Base-by-base conservation (phyloP, 2,329 filamentous ascomycete species). In the Microthyrium microscopicum region DNA sequence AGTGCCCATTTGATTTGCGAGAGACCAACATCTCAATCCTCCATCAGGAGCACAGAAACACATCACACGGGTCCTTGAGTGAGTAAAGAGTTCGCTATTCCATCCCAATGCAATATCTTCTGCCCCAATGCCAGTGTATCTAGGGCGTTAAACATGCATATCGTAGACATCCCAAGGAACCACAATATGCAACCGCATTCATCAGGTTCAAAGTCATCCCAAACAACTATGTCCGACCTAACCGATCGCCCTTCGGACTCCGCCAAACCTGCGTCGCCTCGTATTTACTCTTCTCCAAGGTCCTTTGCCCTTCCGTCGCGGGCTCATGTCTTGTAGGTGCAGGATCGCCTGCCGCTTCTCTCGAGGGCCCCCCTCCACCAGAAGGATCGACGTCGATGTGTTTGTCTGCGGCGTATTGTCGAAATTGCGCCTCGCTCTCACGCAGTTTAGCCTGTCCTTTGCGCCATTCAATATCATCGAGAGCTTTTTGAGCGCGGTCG, bases 201-300 rank as follows among this genome's bases (percentile, higher is more conserved):
- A 9, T 25, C 22, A 25, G 9, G 13, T 9, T 9, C 9, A 25
- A 25, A 25, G 22, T 13, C 9, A 25, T 25, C 22, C 22, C 22
- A 25, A 9, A 25, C 22, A 25, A 9, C 22, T 13, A 25, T 13
- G 9, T 25, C n/a, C n/a, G 13, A 25, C 22, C 13, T 13, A 98
- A 91, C 21, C 89, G 68, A 59, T 95, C 85, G 3, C 89, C 89
- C 53, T 83, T 91, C 40, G 65, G 70, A 56, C 77, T 78, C 45
- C 70, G 62, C 56, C 77, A 95, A 35, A 84, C 78, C 44, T 70
- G 65, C 34, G 62, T 64, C 20, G 79, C 76, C 60, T 95, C 85
- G 55, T 91, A 95, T 59, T 92, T 93, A 53, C 82, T 79, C 64
- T 83, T 91, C 55, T 85, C 80, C 22, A 61, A 47, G 18, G 79